Base-by-base conservation (phyloP, 2,329 filamentous ascomycete genomes). In the Aureobasidium melanogenum region DNA sequence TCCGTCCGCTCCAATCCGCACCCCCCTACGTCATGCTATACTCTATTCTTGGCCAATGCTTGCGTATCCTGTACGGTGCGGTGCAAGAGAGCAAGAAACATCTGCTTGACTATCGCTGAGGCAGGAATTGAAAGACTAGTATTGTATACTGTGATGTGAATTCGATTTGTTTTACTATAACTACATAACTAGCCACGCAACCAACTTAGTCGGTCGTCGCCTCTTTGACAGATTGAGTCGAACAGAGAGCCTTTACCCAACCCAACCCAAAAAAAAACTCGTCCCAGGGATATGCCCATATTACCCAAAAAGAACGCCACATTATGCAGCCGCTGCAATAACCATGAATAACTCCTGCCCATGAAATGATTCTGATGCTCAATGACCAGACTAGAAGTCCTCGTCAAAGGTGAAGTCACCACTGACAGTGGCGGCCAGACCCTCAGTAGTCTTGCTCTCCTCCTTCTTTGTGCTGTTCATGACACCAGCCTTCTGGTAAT, bases 401-500 rank as follows among this genome's bases (percentile, higher is more conserved):
- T 97, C 93, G 68, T 97, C 92, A 70, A 99, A 97, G 75, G 78
- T 82, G 79, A 99, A 95, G 79, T 93, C 91, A 65, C 90, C 89
- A 62, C 75, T 77, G 67, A 75, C 70, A 52, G 71, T 70, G 59
- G 74, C 82, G 79, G 65, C 79, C 74, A 78, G 73, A 60, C 75
- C 79, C 65, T 75, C 67, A 14, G 79, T 76, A 14, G 75, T 72
- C 52, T 69, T 66, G 66, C 74, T 74, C 75, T 88, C 87, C 58
- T 71, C 67, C 77, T 88, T 88, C 81, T 91, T 91, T 69, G 87
- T 89, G 79, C 89, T 92, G 71, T 88, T 88, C 91, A 99, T 96
- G 76, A 99, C 93, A 81, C 94, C 94, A 39, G 94, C 92, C 84
- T 99, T 99, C 80, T 99, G 94, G 85, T 99, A 99, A 73, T 99